These are phyloP conservation scores for Neoboletus brunneissimus DNA, from an alignment of 768 basidiomycete genomes.

Conservation along the genomic window DNA sequence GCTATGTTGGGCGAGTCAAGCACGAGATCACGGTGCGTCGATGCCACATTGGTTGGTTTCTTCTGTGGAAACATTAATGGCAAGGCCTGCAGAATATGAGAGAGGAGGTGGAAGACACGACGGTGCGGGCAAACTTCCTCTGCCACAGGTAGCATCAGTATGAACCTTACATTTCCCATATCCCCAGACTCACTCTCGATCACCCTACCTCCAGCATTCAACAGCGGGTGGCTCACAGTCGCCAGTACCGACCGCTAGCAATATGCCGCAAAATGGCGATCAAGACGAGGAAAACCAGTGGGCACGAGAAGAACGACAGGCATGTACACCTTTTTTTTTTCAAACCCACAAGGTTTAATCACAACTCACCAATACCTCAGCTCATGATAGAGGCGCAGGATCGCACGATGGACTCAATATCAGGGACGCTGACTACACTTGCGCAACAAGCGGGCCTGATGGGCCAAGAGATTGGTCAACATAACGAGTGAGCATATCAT, in stretches of 20 bases:
- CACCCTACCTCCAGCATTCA: constrained; percentile 17
- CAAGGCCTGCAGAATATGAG: constrained; percentile 70
- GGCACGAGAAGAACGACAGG: constrained; percentile 86
- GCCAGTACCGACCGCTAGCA: constrained; percentile 6
- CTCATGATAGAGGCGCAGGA: constrained; percentile 90
- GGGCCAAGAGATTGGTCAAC: constrained; percentile 88
- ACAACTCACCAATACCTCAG: constrained; percentile 36
- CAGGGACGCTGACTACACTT: constrained; percentile 79
- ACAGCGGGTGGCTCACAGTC: constrained; percentile 19
- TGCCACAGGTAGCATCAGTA: not conserved
- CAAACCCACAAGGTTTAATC: not conserved
- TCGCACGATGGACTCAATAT: constrained; percentile 80
- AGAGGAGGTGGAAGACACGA: constrained; percentile 46
- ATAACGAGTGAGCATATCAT: constrained; percentile 70
- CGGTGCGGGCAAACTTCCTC: constrained; percentile 9
- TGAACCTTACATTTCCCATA: not conserved
- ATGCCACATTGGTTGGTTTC: constrained; percentile 1
- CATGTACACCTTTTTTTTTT: constrained; percentile 24
- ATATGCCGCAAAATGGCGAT: constrained; percentile 22
- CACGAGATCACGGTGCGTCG: constrained; percentile 75
- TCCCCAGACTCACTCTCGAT: constrained; percentile 8
- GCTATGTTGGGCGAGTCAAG: constrained; percentile 73
- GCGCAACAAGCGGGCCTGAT: constrained; percentile 92
- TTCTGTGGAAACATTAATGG: constrained; percentile 17
- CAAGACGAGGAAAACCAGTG: constrained; percentile 74